Percentiles rank a stretch among this genome's conserved stretches.
Evolutionary conservation across 106 monocot species (phyloP).

Genomic region (Cymbidium sinense): DNA sequence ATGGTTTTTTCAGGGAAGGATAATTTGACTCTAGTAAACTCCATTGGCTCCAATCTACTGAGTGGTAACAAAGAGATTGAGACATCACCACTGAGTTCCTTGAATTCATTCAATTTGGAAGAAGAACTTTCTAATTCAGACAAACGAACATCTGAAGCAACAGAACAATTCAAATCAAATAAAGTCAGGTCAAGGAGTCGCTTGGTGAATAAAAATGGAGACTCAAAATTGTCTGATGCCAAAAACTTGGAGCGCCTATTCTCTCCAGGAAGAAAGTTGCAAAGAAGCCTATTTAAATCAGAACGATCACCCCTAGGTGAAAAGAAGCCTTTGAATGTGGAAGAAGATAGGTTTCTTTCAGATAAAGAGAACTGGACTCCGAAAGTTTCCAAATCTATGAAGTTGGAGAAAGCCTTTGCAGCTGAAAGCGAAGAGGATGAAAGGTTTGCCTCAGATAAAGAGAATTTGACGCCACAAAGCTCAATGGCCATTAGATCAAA

Average conservation of each 20-base stretch:
- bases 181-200: not conserved
- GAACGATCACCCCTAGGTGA: not conserved
- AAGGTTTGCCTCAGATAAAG: slow-evolving; percentile 20
- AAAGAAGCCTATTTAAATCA: slow-evolving; percentile 5
- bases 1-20: slow-evolving; percentile 6
- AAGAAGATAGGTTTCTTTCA: slow-evolving; percentile 12
- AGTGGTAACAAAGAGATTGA: not conserved
- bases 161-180: not conserved
- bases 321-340: not conserved
- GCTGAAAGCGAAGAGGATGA: slow-evolving; percentile 3
- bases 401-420: not conserved
- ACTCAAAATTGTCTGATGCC: not conserved
- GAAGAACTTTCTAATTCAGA: not conserved
- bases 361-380: slow-evolving; percentile 33
- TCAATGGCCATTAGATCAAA: slow-evolving; percentile 15
- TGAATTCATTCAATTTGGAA: not conserved
- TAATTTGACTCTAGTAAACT: slow-evolving; percentile 11
- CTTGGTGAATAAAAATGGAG: not conserved
- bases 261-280: not conserved
- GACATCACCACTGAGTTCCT: slow-evolving; percentile 4
- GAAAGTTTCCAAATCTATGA: not conserved
- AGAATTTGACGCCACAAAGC: slow-evolving; percentile 19
- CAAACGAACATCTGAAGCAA: not conserved
- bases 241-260: not conserved
- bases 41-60: not conserved